These are phyloP conservation scores for Pythium brachiatum DNA, from an alignment of 352 stramenopile species.

Conservation along the genomic window DNA sequence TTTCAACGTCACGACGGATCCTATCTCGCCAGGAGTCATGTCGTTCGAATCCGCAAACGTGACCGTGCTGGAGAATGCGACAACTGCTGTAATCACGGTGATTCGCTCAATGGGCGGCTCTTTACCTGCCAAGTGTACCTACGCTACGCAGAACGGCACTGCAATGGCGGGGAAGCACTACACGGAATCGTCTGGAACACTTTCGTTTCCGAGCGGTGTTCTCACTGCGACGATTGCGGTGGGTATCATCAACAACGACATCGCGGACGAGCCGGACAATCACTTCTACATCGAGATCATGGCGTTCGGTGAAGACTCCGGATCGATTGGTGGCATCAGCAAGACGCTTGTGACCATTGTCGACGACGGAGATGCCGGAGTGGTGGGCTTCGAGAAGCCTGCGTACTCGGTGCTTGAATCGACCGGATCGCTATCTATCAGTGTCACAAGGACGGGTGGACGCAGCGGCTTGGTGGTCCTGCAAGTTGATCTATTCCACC, in stretches of 20 bases:
- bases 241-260: constrained; percentile 46
- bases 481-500: constrained; percentile 21
- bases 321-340: constrained; percentile 27
- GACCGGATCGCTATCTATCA: constrained; percentile 11
- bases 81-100: constrained; percentile 18
- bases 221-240: constrained; percentile 28
- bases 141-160: constrained; percentile 33
- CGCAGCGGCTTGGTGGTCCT: constrained; percentile 32
- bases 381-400: constrained; percentile 32
- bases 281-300: constrained; percentile 46
- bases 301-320: constrained; percentile 22
- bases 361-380: constrained; percentile 50
- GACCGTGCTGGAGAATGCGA: constrained; percentile 30
- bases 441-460: constrained; percentile 24
- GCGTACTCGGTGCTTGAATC: constrained; percentile 35
- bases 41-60: constrained; percentile 22
- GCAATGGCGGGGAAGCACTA: constrained; percentile 36
- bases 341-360: constrained; percentile 32
- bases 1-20: constrained; percentile 38
- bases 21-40: constrained; percentile 44
- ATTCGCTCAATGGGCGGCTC: constrained; percentile 34
- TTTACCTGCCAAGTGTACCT: constrained; percentile 36
- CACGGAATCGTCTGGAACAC: constrained; percentile 8
- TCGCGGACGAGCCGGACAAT: constrained; percentile 42
- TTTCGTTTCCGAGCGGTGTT: constrained; percentile 32